These are phyloP conservation scores for Limnanthes douglasii DNA, from an alignment of 345 rosid genomes.

Conservation along the genomic window DNA sequence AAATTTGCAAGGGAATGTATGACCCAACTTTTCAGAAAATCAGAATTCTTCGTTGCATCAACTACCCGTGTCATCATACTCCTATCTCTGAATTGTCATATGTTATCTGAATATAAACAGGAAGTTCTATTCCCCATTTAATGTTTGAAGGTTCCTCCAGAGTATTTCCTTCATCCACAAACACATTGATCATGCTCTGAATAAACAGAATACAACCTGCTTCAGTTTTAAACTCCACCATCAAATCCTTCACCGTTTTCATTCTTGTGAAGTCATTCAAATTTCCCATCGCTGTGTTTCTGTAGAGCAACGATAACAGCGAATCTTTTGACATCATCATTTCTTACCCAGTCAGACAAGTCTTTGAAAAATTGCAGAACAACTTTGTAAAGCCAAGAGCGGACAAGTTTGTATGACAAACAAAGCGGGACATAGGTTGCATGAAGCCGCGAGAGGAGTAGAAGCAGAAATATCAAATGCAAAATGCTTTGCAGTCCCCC, in stretches of 20 bases:
- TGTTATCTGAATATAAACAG: slow-evolving; percentile 98
- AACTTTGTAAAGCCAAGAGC: slow-evolving; percentile 81
- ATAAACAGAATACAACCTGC: slow-evolving; percentile 67
- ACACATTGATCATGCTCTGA: slow-evolving; percentile 59
- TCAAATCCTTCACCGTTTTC: slow-evolving; percentile 65
- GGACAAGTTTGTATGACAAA: slow-evolving; percentile 69
- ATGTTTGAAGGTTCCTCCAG: slow-evolving; percentile 58
- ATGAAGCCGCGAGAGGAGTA: slow-evolving; percentile 68
- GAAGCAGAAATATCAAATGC: slow-evolving; percentile 71
- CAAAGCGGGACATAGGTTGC: slow-evolving; percentile 51
- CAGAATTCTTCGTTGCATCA: slow-evolving; percentile 39
- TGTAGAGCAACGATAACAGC: slow-evolving; percentile 71
- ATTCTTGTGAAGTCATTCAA: slow-evolving; percentile 57
- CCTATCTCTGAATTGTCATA: slow-evolving; percentile 95
- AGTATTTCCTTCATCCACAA: slow-evolving; percentile 63
- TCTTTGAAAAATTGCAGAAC: slow-evolving; percentile 64
- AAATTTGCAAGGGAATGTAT: slow-evolving; percentile 73
- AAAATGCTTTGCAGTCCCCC: slow-evolving; percentile 76
- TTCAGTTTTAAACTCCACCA: slow-evolving; percentile 72
- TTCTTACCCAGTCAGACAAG: slow-evolving; percentile 52
- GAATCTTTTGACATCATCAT: slow-evolving; percentile 74
- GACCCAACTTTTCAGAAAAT: slow-evolving; percentile 72
- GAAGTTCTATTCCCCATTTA: slow-evolving; percentile 21
- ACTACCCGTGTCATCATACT: slow-evolving; percentile 51
- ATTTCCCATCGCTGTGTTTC: slow-evolving; percentile 83